Evolutionary conservation across 2,329 filamentous ascomycete species (phyloP), one percentile per base, ranked within the genome.

Genomic region (Keithomyces neogunnii): DNA sequence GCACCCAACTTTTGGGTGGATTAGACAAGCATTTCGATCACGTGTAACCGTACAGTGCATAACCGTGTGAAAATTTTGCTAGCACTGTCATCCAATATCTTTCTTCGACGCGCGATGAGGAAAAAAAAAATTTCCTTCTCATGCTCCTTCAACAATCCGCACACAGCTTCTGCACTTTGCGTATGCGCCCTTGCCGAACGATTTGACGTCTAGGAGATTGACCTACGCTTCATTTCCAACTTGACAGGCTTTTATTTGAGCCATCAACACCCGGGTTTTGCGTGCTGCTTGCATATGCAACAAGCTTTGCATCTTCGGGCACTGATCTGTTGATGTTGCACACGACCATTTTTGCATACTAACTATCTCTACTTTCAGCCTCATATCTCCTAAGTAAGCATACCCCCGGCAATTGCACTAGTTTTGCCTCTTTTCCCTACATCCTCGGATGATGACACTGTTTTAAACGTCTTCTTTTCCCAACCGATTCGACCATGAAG

Each of bases 401-500:
- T 45, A 45, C 47, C 38, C 36, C 45, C 40, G 44, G 51, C 45
- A 6, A 56, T 51, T 59, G 56, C 58, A 53, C 54, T 47, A 40
- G 52, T 42, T 51, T 47, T 40, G 35, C 31, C 35, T 9, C 45
- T n/a, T 9, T 47, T 39, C 55, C 46, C 48, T 57, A 39, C 29
- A 19, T 47, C 46, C 28, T 67, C 72, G 73, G 61, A 79, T 84
- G 86, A 89, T 90, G 87, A 90, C 80, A 88, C 76, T 72, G 69
- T 66, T 67, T 70, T 66, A 73, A 72, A 76, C 75, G 76, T 86
- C 86, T 90, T 90, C 86, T 89, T 90, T 89, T 87, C 85, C 85
- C 80, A 84, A 77, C 85, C 74, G 85, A 91, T 79, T 89, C 87
- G 87, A 82, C 85, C 84, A 85, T 91, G 87, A 89, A 82, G 84